Evolutionary conservation across 805 yeast genomes (phyloP), one percentile per base, ranked within the genome.

Genomic region (Aciculoconidium aculeatum): DNA sequence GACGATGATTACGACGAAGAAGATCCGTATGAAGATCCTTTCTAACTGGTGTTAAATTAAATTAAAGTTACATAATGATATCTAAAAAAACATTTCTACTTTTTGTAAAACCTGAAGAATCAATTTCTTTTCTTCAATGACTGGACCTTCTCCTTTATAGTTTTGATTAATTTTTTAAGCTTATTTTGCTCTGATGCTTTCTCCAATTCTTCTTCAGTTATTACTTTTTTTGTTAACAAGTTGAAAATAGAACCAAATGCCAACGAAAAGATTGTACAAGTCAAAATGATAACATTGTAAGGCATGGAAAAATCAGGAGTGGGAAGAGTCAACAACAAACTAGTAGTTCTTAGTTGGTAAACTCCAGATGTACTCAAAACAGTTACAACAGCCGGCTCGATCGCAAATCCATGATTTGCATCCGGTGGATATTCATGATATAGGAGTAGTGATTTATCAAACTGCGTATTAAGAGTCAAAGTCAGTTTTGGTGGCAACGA

Each of bases 301-400:
- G 98, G 98, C 98, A 92, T 92, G 39, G 95, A 83, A 58, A 92
- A 92, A 59, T 92, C 98, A 0, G 98, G 98, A 0, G 97, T 92
- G 3, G 98, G 96, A 30, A 92, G 66, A 0, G 92, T 75, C 27
- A 92, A 64, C 34, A 92, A 64, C 23, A 88, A 70, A n/a, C 96
- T 82, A 4, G 96, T 75, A 0, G 97, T 85, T 49, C 97, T 70
- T 37, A 78, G 44, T 35, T 72, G 67, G 42, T 80, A 79, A 9
- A 50, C 49, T 17, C 43, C 34, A 3, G 26, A 36, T n/a, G n/a
- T n/a, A 7, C 55, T 52, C 6, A 77, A 30, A 0, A 84, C 72
- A 3, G 80, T 70, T 8, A 86, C 66, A 7, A 85, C 80, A 4
- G 95, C 95, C 0, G 97, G 95, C 14, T 92, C 92, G 24, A 92